Evolutionary conservation across 768 basidiomycete genomes (phyloP), one percentile per base, ranked within the genome.

Genomic region (Lactarius hengduanensis): DNA sequence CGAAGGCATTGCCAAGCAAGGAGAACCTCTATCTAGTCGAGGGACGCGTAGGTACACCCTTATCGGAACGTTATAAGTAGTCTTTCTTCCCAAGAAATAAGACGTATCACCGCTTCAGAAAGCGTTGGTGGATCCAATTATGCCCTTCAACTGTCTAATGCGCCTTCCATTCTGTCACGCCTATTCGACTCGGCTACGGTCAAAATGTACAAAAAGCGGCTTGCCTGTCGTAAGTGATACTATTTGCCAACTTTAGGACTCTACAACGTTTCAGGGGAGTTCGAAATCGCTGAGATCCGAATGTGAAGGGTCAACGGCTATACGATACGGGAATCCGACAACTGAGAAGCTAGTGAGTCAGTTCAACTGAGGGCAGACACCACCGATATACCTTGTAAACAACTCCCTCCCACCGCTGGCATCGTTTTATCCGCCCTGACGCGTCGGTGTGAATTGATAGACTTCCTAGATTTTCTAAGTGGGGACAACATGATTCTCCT

Each of bases 161-260:
- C 88, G 68, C 88, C 88, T 64, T 93, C 91, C 94, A 98, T 97
- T 69, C 94, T 94, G 63, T 11, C 40, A 54, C 63, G 45, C 65
- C 38, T 15, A 30, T 54, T 30, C 45, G 36, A 30, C 38, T 47
- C 32, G 26, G 50, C 6, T 59, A 16, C 28, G 40, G 4, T 47
- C 7, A 36, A 18, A 18, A 20, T 8, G 30, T n/a, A 57, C 4
- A 32, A 22, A 22, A 56, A 61, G 54, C 20, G 28, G 41, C 68
- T 53, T 74, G 86, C 91, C 95, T 83, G 71, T 95, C 93, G 74
- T 91, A 95, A 0, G 96, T 98, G 18, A 92, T 87, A 62, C 88
- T 94, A 71, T 98, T 98, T 15, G 94, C 94, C 2, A 96, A 81
- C 73, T 98, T 98, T 60, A 98, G 74, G 59, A 95, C 78, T 20